phyloP scores from a whole-genome alignment of 345 rosid species.

The Acer negundo region DNA sequence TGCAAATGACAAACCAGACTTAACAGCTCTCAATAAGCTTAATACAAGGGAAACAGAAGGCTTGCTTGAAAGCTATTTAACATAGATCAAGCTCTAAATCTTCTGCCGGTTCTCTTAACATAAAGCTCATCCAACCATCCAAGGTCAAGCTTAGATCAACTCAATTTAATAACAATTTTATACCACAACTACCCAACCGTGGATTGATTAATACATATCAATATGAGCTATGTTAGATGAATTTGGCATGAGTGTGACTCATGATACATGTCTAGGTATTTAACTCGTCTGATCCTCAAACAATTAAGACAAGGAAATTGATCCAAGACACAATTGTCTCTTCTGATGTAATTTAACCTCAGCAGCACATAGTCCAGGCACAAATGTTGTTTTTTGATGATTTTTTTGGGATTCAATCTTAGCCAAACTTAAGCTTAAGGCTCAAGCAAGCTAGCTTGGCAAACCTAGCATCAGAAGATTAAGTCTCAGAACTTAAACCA shows the following conservation, averaged over 20 bases:
- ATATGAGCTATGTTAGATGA: too few relatives aligned
- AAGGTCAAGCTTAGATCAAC: neutral
- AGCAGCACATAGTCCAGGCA: too few relatives aligned
- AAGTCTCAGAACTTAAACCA: neutral
- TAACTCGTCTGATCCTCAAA: too few relatives aligned
- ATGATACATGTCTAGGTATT: too few relatives aligned
- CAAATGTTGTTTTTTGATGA: too few relatives aligned
- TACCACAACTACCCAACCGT: neutral
- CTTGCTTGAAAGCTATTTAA: neutral
- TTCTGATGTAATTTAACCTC: too few relatives aligned
- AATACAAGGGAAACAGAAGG: neutral
- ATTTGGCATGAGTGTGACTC: too few relatives aligned
- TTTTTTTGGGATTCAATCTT: too few relatives aligned
- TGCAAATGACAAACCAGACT: neutral
- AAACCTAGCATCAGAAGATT: neutral
- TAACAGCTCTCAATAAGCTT: neutral
- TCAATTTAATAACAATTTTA: neutral
- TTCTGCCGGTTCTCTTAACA: neutral
- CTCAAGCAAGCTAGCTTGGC: neutral
- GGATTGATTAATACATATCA: neutral
- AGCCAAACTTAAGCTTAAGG: neutral
- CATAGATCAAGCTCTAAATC: neutral
- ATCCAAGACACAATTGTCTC: too few relatives aligned
- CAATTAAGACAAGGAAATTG: too few relatives aligned
- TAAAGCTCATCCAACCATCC: neutral